Base-by-base conservation (phyloP, 768 basidiomycete species). In the Leccinum olivaceopallidum region DNA sequence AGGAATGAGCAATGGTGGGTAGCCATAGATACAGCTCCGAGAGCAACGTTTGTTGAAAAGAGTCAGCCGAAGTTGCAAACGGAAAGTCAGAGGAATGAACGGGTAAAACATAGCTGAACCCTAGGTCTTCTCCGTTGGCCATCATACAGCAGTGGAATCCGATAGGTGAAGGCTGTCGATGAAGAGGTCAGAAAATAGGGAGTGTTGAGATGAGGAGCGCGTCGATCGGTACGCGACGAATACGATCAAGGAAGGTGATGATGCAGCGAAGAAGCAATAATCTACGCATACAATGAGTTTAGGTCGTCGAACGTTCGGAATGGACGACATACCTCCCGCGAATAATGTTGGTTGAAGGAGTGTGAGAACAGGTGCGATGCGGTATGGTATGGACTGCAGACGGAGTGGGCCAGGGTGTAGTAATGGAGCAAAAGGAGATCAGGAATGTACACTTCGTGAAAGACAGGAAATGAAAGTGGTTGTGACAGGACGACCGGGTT, bases 311-410 rank as follows among this genome's bases (percentile, higher is more conserved):
- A 10, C 4, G 10, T 12, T 49, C 13, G 6, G 37, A 52, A 10
- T n/a, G n/a, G 14, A 26, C 26, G 16, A 22, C 57, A 28, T 62
- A 71, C 70, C 65, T 69, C 9, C 49, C 1, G 55, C 7, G 32
- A 58, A 65, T 58, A 63, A 55, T 37, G 48, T 42, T 60, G 57
- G 34, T 42, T 20, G 49, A 70, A 60, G 7, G 68, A 58, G 12
- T 34, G 63, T 60, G 49, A n/a, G 14, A 22, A 20, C 24, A 28
- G 1, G 48, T 42, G 18, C 3, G 28, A 47, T 5, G 34, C 18
- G n/a, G n/a, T n/a, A n/a, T n/a, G 24, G 32, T 54, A 63, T 44
- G 18, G 55, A 59, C 51, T 9, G 50, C 51, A 4, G 52, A 58
- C 44, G 37, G 44, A 9, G 55, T 56, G 42, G 36, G 53, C n/a